Percentiles rank a stretch among this genome's conserved stretches.
Conservation (phyloP, 768 basidiomycete genomes). For the Lentinula lateritia region DNA sequence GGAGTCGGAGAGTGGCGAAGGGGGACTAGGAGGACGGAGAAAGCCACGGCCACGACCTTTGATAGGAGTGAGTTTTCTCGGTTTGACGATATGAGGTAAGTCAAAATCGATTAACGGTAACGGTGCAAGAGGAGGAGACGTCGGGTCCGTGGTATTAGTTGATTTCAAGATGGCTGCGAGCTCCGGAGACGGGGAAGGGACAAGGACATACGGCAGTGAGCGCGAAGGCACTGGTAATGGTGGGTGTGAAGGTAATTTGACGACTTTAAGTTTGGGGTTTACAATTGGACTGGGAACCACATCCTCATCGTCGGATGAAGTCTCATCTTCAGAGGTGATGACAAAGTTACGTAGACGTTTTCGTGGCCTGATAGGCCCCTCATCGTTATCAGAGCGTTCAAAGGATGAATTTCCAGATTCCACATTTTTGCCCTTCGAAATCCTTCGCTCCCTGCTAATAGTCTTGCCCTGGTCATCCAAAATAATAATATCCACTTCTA, state of each 20-base stretch:
- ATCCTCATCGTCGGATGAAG: conserved; percentile 16
- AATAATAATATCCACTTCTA: conserved; percentile 64
- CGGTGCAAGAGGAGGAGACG: not conserved
- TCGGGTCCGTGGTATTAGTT: not conserved
- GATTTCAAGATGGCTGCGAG: not conserved
- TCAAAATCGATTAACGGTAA: conserved; percentile 10
- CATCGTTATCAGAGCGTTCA: conserved; percentile 6
- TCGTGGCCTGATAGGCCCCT: conserved; percentile 15
- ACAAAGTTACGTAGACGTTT: conserved; percentile 22
- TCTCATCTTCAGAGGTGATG: conserved; percentile 44
- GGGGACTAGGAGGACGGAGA: conserved; percentile 44
- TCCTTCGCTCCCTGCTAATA: conserved; percentile 55
- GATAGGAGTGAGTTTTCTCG: conserved; percentile 69
- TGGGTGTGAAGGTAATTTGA: not conserved
- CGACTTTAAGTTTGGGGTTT: conserved; percentile 5
- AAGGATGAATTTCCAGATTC: conserved; percentile 3
- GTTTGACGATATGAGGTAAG: conserved; percentile 32
- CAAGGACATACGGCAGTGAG: not conserved
- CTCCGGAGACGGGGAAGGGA: conserved; percentile 1
- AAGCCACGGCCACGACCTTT: conserved; percentile 31
- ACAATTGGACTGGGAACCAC: conserved; percentile 5
- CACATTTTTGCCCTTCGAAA: conserved; percentile 37
- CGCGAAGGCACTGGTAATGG: not conserved
- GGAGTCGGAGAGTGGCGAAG: conserved; percentile 48
- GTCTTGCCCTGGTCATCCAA: conserved; percentile 56